These are phyloP conservation scores for Apiospora malaysiana DNA, from an alignment of 2,329 filamentous ascomycete species.

Conservation along the genomic window DNA sequence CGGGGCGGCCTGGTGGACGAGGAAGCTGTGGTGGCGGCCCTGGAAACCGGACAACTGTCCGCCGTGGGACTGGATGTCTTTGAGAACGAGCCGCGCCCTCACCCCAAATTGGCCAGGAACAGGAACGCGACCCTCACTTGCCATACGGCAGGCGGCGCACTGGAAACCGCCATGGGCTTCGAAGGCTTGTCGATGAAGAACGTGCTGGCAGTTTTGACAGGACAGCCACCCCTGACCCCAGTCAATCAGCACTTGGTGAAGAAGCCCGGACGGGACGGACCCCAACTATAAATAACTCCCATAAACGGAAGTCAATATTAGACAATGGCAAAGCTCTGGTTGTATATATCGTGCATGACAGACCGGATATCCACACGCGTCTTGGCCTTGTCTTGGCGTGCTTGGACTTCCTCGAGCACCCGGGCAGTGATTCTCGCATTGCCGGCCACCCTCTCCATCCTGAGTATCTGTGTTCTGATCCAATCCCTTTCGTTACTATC, in stretches of 20 bases:
- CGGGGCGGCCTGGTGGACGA: conserved; percentile 41
- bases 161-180: conserved; percentile 60
- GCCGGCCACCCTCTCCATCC: conserved; percentile 52
- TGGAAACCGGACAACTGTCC: conserved; percentile 47
- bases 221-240: conserved; percentile 52
- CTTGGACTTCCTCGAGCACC: conserved; percentile 53
- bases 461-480: conserved; percentile 56
- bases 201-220: conserved; percentile 52
- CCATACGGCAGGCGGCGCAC: conserved; percentile 61
- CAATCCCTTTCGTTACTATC: conserved; percentile 52
- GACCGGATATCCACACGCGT: conserved; percentile 50
- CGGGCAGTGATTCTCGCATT: conserved; percentile 52
- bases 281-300: neutral
- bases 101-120: conserved; percentile 40
- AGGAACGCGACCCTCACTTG: conserved; percentile 51
- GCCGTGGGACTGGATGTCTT: conserved; percentile 59
- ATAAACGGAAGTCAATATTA: conserved; percentile 32
- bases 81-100: conserved; percentile 54
- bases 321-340: conserved; percentile 59
- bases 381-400: conserved; percentile 47
- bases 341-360: conserved; percentile 55
- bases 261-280: neutral
- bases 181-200: conserved; percentile 62
- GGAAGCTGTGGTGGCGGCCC: conserved; percentile 34
- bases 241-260: conserved; percentile 58